Conservation (phyloP, 2,329 filamentous ascomycete species). For the Pezicula neosporulosa region DNA sequence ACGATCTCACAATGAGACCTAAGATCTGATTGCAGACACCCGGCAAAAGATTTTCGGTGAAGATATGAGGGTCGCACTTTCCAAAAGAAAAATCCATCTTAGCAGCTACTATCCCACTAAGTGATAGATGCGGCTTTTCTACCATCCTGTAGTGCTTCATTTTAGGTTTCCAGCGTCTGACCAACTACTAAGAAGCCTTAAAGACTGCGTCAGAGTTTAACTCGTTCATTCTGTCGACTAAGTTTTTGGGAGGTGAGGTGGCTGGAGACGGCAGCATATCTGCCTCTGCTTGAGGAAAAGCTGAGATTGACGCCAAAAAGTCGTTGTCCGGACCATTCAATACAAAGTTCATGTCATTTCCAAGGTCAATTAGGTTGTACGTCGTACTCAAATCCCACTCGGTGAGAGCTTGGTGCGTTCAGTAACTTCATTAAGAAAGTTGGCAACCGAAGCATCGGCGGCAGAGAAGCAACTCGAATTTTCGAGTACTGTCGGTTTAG, state of each 20-base stretch:
- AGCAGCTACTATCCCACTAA: background rate
- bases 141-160: background rate
- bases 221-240: background rate
- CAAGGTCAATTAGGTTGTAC: background rate
- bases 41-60: background rate
- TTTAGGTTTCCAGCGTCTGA: background rate
- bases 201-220: background rate
- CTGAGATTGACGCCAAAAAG: background rate
- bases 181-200: background rate
- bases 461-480: background rate
- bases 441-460: background rate
- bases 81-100: background rate
- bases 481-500: background rate
- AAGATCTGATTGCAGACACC: background rate
- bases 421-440: background rate
- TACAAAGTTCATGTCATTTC: background rate
- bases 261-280: background rate
- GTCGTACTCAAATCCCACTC: background rate
- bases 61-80: background rate
- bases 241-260: background rate
- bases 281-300: background rate
- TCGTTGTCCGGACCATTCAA: no score
- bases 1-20: background rate
- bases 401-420: background rate
- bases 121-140: background rate